Percentiles rank a stretch among this genome's conserved stretches.
These are phyloP conservation scores for Penicillium turbatum DNA, from an alignment of 495 filamentous ascomycete genomes.

Conservation along the genomic window DNA sequence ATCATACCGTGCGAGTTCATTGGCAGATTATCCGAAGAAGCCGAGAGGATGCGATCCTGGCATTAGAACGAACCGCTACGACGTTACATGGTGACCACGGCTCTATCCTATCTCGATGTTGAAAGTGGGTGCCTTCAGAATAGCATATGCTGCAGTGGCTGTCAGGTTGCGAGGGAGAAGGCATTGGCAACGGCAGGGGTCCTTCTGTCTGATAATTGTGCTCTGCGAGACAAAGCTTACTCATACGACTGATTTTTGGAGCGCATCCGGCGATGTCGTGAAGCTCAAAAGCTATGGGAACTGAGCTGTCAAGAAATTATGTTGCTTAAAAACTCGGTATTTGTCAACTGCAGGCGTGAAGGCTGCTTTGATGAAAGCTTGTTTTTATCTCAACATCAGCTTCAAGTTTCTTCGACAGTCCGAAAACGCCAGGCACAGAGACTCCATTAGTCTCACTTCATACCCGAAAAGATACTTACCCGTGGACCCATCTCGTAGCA, in stretches of 20 bases:
- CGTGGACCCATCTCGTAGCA: too few relatives aligned
- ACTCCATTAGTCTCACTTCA: too few relatives aligned
- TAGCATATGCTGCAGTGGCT: constrained; percentile 12
- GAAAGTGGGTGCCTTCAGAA: constrained; percentile 8
- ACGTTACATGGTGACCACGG: constrained; percentile 14
- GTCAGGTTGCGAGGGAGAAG: constrained; percentile 11
- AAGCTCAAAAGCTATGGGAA: constrained; percentile 9
- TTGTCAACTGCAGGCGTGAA: constrained; percentile 10
- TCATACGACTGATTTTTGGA: constrained; percentile 6
- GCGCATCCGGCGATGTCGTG: constrained; percentile 7
- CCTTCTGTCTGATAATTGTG: constrained; percentile 4
- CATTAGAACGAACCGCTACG: constrained; percentile 4
- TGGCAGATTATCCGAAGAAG: neutral
- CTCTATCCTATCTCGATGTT: constrained; percentile 12
- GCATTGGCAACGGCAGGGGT: constrained; percentile 2
- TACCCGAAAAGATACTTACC: too few relatives aligned
- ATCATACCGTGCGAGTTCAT: neutral
- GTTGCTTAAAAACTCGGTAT: constrained; percentile 4
- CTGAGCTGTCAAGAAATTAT: constrained; percentile 1
- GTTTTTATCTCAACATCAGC: too few relatives aligned
- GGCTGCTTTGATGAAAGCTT: constrained; percentile 8
- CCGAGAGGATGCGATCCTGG: neutral
- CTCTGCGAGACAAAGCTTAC: constrained; percentile 14
- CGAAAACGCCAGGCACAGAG: too few relatives aligned
- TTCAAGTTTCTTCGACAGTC: too few relatives aligned